These are phyloP conservation scores for Arachis stenosperma DNA, from an alignment of 306 rosid species.

Conservation along the genomic window DNA sequence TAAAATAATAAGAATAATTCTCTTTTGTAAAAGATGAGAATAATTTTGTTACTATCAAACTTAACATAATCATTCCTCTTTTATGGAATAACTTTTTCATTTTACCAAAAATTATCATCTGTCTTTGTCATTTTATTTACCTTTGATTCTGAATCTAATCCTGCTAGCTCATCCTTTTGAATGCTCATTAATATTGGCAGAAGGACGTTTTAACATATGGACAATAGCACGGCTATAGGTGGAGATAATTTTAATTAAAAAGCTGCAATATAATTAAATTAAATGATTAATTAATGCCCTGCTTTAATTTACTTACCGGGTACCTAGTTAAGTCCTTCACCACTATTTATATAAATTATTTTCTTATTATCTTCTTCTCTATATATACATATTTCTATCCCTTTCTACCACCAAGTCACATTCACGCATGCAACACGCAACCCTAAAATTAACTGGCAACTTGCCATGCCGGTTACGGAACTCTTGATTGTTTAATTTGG, in stretches of 20 bases:
- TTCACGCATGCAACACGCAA: constrained; percentile 37
- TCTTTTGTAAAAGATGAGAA: no score
- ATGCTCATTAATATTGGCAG: not conserved
- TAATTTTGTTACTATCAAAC: no score
- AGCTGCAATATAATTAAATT: constrained; percentile 34
- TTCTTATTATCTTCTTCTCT: not conserved
- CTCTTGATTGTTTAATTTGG: not conserved
- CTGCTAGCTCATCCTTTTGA: not conserved
- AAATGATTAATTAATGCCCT: no score
- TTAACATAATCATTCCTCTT: no score
- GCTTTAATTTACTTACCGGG: not conserved
- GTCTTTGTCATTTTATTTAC: no score
- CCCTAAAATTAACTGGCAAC: constrained; percentile 29
- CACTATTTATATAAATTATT: not conserved
- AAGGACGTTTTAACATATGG: constrained; percentile 18
- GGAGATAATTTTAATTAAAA: not conserved
- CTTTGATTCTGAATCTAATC: not conserved
- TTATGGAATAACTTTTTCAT: no score
- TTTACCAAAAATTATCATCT: no score
- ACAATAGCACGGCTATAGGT: constrained; percentile 18
- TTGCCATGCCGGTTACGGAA: constrained; percentile 21
- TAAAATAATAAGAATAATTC: no score
- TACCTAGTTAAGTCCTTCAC: not conserved
- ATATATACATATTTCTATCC: no score
- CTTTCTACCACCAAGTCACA: constrained; percentile 21